A percentile compares a stretch with the other conserved stretches of the same genome.
These are phyloP conservation scores for Trichophyton mentagrophytes DNA, from an alignment of 2,329 filamentous ascomycete species.

Conservation along the genomic window DNA sequence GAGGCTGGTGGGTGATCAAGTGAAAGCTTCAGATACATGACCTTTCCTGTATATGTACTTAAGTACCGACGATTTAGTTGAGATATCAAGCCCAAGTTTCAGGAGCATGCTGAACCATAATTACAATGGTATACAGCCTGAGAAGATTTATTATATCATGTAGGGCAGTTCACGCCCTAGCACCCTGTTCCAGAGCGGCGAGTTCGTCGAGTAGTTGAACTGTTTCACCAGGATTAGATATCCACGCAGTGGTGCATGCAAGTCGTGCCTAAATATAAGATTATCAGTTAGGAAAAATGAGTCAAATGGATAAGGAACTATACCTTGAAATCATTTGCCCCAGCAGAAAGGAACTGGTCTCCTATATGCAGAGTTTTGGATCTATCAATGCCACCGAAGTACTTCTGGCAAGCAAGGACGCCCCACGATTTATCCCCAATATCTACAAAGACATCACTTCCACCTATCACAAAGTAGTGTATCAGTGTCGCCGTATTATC, in stretches of 20 bases:
- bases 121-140: neutral
- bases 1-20: neutral
- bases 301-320: neutral
- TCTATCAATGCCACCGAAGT: constrained; percentile 64
- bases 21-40: neutral
- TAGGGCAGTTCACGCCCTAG: neutral
- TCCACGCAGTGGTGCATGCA: constrained; percentile 93
- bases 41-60: neutral
- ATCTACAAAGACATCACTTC: constrained; percentile 95
- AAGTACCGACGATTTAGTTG: neutral
- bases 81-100: too few species aligned
- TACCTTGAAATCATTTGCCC: constrained; percentile 92
- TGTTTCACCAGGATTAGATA: constrained; percentile 83
- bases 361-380: constrained; percentile 84
- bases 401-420: constrained; percentile 80
- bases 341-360: constrained; percentile 88
- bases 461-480: constrained; percentile 36
- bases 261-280: constrained; percentile 49
- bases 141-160: neutral
- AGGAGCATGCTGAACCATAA: neutral
- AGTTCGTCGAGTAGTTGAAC: constrained; percentile 81
- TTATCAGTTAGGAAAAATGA: neutral
- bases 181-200: constrained; percentile 35
- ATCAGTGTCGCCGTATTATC: neutral
- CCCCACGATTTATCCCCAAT: constrained; percentile 98